phyloP scores from a whole-genome alignment of 306 rosid species.

The Vachellia collinsii region DNA sequence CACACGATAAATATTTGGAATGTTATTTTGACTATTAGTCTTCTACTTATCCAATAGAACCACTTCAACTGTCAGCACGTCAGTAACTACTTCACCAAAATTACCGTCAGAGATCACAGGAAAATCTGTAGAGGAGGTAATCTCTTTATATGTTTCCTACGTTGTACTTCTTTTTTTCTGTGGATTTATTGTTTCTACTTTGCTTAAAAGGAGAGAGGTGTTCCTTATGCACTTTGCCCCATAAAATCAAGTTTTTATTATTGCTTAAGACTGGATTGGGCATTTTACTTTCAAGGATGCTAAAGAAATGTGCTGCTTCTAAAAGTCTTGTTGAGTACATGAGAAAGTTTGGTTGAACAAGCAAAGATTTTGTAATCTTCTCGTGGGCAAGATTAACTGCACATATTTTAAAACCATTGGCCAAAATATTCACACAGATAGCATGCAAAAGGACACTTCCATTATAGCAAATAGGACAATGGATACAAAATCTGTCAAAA shows the following conservation, averaged over 20 bases:
- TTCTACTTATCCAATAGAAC: constrained; percentile 54
- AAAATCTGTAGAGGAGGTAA: constrained; percentile 96
- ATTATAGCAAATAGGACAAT: constrained; percentile 17
- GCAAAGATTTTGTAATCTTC: background rate
- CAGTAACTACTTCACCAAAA: constrained; percentile 63
- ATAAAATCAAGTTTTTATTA: constrained; percentile 13
- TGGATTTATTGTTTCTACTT: background rate
- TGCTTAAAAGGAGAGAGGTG: background rate
- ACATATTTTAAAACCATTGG: background rate
- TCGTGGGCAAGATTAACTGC: background rate
- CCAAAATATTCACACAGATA: background rate
- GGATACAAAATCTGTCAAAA: background rate
- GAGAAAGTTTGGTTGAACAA: background rate
- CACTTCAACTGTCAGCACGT: constrained; percentile 63
- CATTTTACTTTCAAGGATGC: constrained; percentile 16
- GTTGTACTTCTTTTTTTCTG: constrained; percentile 14
- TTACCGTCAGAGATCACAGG: constrained; percentile 94
- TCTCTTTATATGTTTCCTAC: constrained; percentile 7
- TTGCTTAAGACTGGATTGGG: constrained; percentile 7
- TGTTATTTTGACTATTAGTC: constrained; percentile 35
- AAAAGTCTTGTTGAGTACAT: background rate
- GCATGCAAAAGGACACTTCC: background rate
- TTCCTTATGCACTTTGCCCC: constrained; percentile 19
- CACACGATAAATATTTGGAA: constrained; percentile 9
- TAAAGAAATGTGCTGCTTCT: constrained; percentile 3